Evolutionary conservation across 345 rosid species (phyloP).

Genomic region (Populus pruinosa): DNA sequence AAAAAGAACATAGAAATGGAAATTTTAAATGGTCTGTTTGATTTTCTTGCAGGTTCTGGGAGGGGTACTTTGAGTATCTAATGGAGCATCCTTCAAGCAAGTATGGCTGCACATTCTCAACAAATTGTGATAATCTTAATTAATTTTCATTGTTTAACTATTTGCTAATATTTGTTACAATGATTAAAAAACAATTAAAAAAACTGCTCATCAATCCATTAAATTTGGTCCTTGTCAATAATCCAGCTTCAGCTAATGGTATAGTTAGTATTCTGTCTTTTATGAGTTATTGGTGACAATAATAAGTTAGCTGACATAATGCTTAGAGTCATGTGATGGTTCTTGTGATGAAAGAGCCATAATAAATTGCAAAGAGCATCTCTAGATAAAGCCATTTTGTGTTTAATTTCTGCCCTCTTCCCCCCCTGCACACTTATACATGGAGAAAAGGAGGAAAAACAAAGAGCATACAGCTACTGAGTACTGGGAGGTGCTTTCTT

Average conservation of each 20-base stretch:
- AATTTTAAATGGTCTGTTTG: background rate
- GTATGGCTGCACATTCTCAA: conserved; percentile 45
- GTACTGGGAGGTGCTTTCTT: background rate
- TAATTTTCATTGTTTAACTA: conserved; percentile 5
- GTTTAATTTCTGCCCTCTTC: background rate
- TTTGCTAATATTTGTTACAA: background rate
- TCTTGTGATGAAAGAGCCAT: background rate
- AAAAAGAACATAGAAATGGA: background rate
- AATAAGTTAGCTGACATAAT: too few relatives aligned
- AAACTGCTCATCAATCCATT: background rate
- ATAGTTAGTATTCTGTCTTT: too few relatives aligned
- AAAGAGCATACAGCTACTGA: background rate
- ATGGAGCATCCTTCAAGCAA: conserved; percentile 81
- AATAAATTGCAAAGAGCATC: background rate
- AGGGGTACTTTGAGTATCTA: conserved; percentile 88
- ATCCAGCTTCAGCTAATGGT: background rate
- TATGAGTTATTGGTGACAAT: too few relatives aligned
- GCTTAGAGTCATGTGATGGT: background rate
- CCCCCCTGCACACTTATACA: background rate
- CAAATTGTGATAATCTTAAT: conserved; percentile 1
- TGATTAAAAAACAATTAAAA: background rate
- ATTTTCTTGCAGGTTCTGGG: conserved; percentile 84
- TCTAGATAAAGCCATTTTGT: background rate
- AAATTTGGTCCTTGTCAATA: background rate
- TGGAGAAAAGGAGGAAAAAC: background rate